These are phyloP conservation scores for Diaporthe australafricana DNA, from an alignment of 2,329 filamentous ascomycete genomes.

Conservation along the genomic window DNA sequence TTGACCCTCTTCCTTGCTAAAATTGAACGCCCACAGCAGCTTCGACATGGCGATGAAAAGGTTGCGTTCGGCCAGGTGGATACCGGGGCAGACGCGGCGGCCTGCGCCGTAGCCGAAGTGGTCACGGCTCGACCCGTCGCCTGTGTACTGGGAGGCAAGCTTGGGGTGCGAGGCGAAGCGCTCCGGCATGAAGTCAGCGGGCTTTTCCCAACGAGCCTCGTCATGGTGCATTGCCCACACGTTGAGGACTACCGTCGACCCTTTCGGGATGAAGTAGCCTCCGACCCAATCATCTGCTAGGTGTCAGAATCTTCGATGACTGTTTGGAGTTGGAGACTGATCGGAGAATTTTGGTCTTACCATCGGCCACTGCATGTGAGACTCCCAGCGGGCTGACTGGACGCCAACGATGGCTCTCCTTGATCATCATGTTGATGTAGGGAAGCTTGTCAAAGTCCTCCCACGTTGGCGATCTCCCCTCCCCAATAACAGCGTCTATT, in stretches of 20 bases:
- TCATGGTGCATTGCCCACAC: constrained; percentile 49
- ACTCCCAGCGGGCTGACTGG: constrained; percentile 47
- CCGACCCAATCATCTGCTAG: too few relatives aligned
- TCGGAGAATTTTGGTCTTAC: too few relatives aligned
- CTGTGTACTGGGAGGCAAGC: too few relatives aligned
- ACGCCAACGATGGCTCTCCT: constrained; percentile 55
- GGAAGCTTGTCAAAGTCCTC: constrained; percentile 49
- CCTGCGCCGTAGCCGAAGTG: constrained; percentile 2
- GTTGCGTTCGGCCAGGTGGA: neutral
- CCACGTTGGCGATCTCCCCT: constrained; percentile 47
- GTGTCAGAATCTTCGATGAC: too few relatives aligned
- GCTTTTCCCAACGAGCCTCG: too few relatives aligned
- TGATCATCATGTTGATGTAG: constrained; percentile 52
- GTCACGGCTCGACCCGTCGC: too few relatives aligned
- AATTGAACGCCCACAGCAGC: neutral
- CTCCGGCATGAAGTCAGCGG: too few relatives aligned
- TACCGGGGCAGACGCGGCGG: constrained; percentile 25
- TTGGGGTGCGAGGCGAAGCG: too few relatives aligned
- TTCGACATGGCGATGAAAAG: neutral
- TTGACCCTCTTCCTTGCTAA: too few relatives aligned
- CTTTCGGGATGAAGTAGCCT: constrained; percentile 54
- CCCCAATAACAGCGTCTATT: constrained; percentile 50
- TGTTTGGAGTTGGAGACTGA: too few relatives aligned
- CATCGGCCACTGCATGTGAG: constrained; percentile 48
- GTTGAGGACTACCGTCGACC: constrained; percentile 48